phyloP scores from a whole-genome alignment of 176 grass and related monocot genomes.

The Carex myosuroides region DNA sequence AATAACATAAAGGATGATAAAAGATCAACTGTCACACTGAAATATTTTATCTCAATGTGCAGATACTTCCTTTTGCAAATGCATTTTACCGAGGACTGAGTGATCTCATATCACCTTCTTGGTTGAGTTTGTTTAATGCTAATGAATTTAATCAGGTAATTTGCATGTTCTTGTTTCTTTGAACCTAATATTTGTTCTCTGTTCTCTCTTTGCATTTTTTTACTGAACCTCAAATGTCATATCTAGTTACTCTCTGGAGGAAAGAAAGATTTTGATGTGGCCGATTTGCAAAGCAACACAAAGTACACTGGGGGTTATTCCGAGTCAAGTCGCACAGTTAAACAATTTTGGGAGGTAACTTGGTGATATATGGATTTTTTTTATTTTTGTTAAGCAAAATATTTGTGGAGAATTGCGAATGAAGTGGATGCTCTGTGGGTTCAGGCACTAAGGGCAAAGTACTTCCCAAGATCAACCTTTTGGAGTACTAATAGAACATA shows the following conservation, averaged over 20 bases:
- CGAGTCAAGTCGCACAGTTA: slow-evolving; percentile 80
- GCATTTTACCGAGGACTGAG: slow-evolving; percentile 91
- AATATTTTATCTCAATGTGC: slow-evolving; percentile 20
- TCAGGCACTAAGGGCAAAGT: too few species aligned
- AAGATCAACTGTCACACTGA: neutral
- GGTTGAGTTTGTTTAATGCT: slow-evolving; percentile 96
- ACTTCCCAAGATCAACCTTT: too few species aligned
- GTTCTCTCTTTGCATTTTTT: neutral
- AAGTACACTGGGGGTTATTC: slow-evolving; percentile 97
- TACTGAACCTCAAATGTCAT: slow-evolving; percentile 28
- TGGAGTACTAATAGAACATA: too few species aligned
- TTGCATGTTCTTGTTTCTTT: neutral
- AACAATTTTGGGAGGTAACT: slow-evolving; percentile 91
- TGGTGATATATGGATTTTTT: neutral
- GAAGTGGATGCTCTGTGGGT: too few species aligned
- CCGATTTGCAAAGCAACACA: slow-evolving; percentile 80
- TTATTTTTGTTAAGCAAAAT: neutral
- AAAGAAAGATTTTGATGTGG: slow-evolving; percentile 68
- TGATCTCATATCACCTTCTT: slow-evolving; percentile 85
- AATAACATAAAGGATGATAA: neutral
- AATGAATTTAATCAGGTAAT: slow-evolving; percentile 99
- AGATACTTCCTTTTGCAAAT: slow-evolving; percentile 94
- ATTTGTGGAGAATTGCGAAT: too few species aligned
- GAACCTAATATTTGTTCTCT: neutral
- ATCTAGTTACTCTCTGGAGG: slow-evolving; percentile 91